Base-by-base conservation (phyloP, 257 asterid species). In the Voacanga thouarsii region DNA sequence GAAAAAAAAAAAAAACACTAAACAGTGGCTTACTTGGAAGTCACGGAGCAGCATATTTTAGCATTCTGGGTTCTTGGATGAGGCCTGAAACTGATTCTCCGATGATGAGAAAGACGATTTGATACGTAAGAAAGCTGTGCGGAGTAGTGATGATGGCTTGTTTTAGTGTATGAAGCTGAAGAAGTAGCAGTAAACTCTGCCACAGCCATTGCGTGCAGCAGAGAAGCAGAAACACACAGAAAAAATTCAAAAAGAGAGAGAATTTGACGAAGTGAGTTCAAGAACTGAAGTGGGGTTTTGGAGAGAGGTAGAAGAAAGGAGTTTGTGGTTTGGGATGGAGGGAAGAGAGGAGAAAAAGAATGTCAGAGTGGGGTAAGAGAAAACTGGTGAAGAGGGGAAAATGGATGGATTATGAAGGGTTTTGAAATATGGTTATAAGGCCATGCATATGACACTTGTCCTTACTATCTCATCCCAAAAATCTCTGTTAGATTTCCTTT, bases 31-130 rank as follows among this genome's bases (percentile, higher is more conserved):
- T 77, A 90, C 97, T 87, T 89, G 28, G 97, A 88, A 74, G 94
- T 85, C 2, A 92, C 96, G 80, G 99, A 96, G 86, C 98, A 96
- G 45, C 79, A 74, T 71, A 89, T 92, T 76, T 78, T 84, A n/a
- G 89, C 82, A 78, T 57, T 75, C 50, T 59, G 88, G 56, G 78
- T 78, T 59, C 71, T 72, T 15, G 89, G 83, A 33, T 8, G 72
- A 6, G 87, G 87, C 79, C 87, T 74, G 77, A 87, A 79, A 80
- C 41, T 45, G 47, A 80, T 78, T 16, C 90, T 84, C 44, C 89
- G 87, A 75, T 67, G 68, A 71, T 75, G 45, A 23, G 89, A 81
- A 72, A 90, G 63, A 3, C 85, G 88, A 53, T 82, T 81, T 3
- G 97, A 81, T 2, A 83, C 90, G 41, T 86, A 81, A 16, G 94